Conservation (phyloP, 768 basidiomycete species). For the Lentinula sp. region DNA sequence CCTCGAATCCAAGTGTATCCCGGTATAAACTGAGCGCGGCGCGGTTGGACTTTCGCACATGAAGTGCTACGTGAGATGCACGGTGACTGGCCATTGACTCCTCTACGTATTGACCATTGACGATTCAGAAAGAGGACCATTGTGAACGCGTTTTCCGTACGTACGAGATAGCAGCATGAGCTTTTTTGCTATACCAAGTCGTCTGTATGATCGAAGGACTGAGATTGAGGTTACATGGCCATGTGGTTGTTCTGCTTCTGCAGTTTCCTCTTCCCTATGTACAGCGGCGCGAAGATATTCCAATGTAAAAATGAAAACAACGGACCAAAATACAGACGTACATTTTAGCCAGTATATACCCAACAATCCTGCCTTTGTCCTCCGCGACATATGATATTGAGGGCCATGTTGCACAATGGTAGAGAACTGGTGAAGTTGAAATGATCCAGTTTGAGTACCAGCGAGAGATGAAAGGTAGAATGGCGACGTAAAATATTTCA, state of each 20-base stretch:
- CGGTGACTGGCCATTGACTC: slow-evolving; percentile 89
- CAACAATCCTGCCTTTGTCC: slow-evolving; percentile 88
- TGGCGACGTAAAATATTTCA: slow-evolving; percentile 61
- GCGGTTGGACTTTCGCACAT: slow-evolving; percentile 93
- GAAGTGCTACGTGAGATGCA: slow-evolving; percentile 84
- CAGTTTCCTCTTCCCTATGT: slow-evolving; percentile 59
- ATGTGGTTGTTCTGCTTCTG: slow-evolving; percentile 63
- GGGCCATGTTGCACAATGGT: slow-evolving; percentile 95
- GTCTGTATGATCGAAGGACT: slow-evolving; percentile 83
- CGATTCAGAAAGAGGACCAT: background rate
- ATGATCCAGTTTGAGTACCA: slow-evolving; percentile 1
- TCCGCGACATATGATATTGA: slow-evolving; percentile 91
- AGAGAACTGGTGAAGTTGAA: slow-evolving; percentile 51
- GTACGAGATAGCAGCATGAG: slow-evolving; percentile 92
- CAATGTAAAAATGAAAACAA: background rate
- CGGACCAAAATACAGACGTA: slow-evolving; percentile 28
- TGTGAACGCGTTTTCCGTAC: slow-evolving; percentile 20
- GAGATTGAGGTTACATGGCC: slow-evolving; percentile 98
- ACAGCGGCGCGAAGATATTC: background rate
- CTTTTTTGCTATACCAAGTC: slow-evolving; percentile 90
- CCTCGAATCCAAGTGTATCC: slow-evolving; percentile 87
- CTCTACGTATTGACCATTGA: slow-evolving; percentile 38
- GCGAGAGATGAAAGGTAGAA: slow-evolving; percentile 1
- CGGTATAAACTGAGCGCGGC: slow-evolving; percentile 86
- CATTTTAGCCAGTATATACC: slow-evolving; percentile 97